These are phyloP conservation scores for Agrocybe chaxingu DNA, from an alignment of 768 basidiomycete genomes.

Conservation along the genomic window DNA sequence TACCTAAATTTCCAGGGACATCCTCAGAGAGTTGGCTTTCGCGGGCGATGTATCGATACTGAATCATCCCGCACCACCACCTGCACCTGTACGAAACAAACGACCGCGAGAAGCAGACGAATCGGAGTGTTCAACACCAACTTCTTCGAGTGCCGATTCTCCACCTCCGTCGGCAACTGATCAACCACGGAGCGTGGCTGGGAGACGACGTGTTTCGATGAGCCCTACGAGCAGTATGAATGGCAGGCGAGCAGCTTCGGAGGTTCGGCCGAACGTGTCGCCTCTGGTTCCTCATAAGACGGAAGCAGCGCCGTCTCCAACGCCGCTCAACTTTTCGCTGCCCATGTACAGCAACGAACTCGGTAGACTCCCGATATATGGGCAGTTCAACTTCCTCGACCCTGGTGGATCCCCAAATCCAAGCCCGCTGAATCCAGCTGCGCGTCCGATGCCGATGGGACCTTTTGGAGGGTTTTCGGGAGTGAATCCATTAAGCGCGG, in stretches of 20 bases:
- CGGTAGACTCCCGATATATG: slow-evolving; percentile 49
- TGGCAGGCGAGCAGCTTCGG: too few relatives aligned
- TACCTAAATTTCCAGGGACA: slow-evolving; percentile 24
- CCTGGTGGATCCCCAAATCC: slow-evolving; percentile 11
- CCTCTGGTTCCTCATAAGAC: neutral
- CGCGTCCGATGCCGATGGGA: too few relatives aligned
- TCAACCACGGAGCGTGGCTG: slow-evolving; percentile 21
- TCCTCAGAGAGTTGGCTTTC: slow-evolving; percentile 32
- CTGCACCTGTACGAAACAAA: slow-evolving; percentile 7
- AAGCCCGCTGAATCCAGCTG: too few relatives aligned
- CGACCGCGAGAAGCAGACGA: slow-evolving; percentile 14
- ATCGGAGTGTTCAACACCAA: neutral
- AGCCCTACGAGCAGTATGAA: slow-evolving; percentile 1
- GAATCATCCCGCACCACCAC: slow-evolving; percentile 1
- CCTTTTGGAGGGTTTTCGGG: too few relatives aligned
- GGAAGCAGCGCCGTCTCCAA: slow-evolving; percentile 6
- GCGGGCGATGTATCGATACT: slow-evolving; percentile 29
- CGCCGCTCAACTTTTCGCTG: slow-evolving; percentile 28
- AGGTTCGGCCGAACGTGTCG: too few relatives aligned
- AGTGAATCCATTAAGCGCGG: too few relatives aligned
- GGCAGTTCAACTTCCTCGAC: slow-evolving; percentile 36
- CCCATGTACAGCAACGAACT: slow-evolving; percentile 59
- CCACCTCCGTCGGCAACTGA: slow-evolving; percentile 8
- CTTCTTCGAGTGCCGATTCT: slow-evolving; percentile 8
- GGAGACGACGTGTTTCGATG: slow-evolving; percentile 24